phyloP scores from a whole-genome alignment of 2,329 filamentous ascomycete genomes.

The Fusarium sp. region DNA sequence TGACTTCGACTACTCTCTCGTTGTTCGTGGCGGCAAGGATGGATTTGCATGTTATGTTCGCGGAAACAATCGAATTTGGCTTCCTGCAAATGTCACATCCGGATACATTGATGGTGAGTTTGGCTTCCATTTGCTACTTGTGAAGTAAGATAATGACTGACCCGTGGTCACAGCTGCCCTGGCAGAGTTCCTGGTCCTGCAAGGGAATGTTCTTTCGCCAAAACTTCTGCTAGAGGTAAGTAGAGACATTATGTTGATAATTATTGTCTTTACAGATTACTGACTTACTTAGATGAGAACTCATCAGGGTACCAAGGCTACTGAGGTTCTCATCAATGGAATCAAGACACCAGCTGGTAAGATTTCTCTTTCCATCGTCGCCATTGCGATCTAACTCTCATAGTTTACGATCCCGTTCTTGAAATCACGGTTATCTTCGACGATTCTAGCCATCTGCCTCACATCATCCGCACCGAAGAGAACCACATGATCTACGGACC shows the following conservation, averaged over 20 bases:
- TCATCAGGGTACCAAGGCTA: background rate
- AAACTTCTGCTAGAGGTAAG: slow-evolving; percentile 21
- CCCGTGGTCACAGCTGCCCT: background rate
- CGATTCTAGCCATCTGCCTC: slow-evolving; percentile 8
- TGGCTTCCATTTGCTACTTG: rapidly evolving
- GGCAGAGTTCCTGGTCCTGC: slow-evolving; percentile 1
- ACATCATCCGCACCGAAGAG: slow-evolving; percentile 26
- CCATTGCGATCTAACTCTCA: background rate
- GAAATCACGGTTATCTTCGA: slow-evolving; percentile 21
- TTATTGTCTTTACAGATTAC: background rate
- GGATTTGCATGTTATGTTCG: slow-evolving; percentile 29
- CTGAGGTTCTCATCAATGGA: slow-evolving; percentile 4
- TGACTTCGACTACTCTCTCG: slow-evolving; percentile 25
- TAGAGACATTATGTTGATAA: too few species aligned
- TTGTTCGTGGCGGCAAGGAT: slow-evolving; percentile 9
- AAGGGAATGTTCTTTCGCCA: slow-evolving; percentile 22
- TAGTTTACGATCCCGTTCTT: background rate
- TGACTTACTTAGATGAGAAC: slow-evolving; percentile 2
- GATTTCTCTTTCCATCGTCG: rapidly evolving
- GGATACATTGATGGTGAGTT: slow-evolving; percentile 25
- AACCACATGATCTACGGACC: slow-evolving; percentile 19
- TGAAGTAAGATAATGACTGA: rapidly evolving
- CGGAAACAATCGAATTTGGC: slow-evolving; percentile 34
- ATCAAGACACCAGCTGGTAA: slow-evolving; percentile 19
- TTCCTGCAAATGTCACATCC: slow-evolving; percentile 4